Evolutionary conservation across 2,329 filamentous ascomycete species (phyloP).

Genomic region (Calonectria henricotiae): DNA sequence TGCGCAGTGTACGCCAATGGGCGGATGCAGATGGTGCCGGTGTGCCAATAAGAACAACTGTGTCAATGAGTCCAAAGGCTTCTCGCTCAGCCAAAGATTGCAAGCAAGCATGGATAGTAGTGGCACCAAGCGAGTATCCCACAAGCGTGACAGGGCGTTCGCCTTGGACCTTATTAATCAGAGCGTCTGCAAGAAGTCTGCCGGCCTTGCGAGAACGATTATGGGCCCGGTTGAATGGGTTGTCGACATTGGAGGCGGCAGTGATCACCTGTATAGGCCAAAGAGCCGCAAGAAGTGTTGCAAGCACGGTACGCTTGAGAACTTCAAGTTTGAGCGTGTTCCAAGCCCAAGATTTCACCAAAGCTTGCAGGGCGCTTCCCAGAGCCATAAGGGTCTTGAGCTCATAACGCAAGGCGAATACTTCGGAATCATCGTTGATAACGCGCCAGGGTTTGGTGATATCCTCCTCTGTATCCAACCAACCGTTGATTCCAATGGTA

Average conservation of each 20-base stretch:
- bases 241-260: constrained; percentile 80
- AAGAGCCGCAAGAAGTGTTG: constrained; percentile 77
- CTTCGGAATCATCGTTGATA: constrained; percentile 80
- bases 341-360: constrained; percentile 85
- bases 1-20: constrained; percentile 84
- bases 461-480: constrained; percentile 83
- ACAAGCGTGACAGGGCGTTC: constrained; percentile 86
- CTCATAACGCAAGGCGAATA: constrained; percentile 90
- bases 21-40: constrained; percentile 81
- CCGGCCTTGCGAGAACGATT: constrained; percentile 87
- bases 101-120: constrained; percentile 88
- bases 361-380: constrained; percentile 79
- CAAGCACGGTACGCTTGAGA: constrained; percentile 80
- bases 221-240: constrained; percentile 85
- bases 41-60: constrained; percentile 86
- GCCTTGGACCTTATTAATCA: constrained; percentile 87
- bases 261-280: constrained; percentile 80
- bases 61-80: constrained; percentile 89
- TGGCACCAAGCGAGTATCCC: constrained; percentile 86
- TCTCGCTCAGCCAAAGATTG: constrained; percentile 82
- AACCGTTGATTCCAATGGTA: constrained; percentile 90
- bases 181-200: constrained; percentile 83
- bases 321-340: constrained; percentile 81
- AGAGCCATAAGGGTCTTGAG: constrained; percentile 83
- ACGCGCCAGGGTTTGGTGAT: constrained; percentile 86